Percentiles rank a stretch among this genome's conserved stretches.
These are phyloP conservation scores for Beauveria bassiana DNA, from an alignment of 2,329 filamentous ascomycete species.

Conservation along the genomic window DNA sequence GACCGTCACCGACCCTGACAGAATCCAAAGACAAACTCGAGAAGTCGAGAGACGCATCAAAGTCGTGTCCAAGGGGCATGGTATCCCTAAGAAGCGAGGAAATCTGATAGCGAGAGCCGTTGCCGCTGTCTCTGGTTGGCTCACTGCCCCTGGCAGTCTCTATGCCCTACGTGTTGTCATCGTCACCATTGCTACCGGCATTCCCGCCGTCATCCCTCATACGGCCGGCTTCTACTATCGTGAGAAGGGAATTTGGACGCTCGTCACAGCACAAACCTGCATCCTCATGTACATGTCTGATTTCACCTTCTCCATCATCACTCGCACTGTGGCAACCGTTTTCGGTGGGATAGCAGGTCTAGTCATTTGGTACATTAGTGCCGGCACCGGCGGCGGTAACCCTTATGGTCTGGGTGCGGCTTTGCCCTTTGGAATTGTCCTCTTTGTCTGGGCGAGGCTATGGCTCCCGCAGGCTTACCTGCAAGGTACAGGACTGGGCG, in stretches of 20 bases:
- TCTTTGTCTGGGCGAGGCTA: constrained; percentile 28
- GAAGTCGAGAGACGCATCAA: constrained; percentile 5
- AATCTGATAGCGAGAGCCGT: constrained; percentile 18
- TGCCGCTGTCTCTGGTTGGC: constrained; percentile 30
- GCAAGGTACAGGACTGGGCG: constrained; percentile 24
- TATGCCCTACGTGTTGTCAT: constrained; percentile 40
- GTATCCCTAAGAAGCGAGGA: constrained; percentile 9
- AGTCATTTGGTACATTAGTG: constrained; percentile 43
- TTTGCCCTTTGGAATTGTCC: constrained; percentile 29
- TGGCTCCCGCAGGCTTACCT: constrained; percentile 23
- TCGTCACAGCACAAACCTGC: constrained; percentile 43
- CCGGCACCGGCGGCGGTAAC: constrained; percentile 39
- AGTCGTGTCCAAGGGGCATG: constrained; percentile 2
- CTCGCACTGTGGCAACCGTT: constrained; percentile 34
- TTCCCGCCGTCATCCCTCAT: constrained; percentile 34
- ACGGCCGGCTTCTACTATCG: constrained; percentile 43
- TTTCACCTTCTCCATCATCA: constrained; percentile 37
- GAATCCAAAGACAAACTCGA: neutral
- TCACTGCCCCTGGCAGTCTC: constrained; percentile 34
- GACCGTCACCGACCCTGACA: constrained; percentile 18
- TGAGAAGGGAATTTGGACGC: constrained; percentile 43
- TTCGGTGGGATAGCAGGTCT: constrained; percentile 39
- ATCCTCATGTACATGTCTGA: constrained; percentile 43
- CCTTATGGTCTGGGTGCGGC: constrained; percentile 41
- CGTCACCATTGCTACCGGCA: constrained; percentile 35